Conservation (phyloP, 352 stramenopile genomes). For the Lagenidium sp. region DNA sequence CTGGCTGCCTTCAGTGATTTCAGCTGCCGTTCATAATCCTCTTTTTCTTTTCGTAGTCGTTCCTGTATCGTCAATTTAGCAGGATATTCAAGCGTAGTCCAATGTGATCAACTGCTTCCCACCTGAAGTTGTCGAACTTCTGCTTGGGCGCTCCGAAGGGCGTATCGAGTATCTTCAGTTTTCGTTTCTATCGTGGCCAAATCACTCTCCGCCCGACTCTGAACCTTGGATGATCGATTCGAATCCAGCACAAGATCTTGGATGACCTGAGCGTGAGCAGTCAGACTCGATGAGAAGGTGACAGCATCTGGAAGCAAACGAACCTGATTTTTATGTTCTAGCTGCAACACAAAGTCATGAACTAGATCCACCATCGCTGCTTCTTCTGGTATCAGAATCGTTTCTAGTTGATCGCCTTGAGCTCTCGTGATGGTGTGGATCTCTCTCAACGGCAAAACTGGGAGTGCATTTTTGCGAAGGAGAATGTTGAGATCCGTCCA, state of each 20-base stretch:
- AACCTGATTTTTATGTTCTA: conserved; percentile 67
- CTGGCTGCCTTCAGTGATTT: conserved; percentile 59
- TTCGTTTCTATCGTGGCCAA: conserved; percentile 41
- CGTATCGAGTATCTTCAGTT: conserved; percentile 23
- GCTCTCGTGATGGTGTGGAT: not conserved
- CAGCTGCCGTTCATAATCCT: conserved; percentile 29
- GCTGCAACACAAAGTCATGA: conserved; percentile 48
- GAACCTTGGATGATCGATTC: conserved; percentile 44
- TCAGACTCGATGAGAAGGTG: no score
- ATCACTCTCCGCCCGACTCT: conserved; percentile 32
- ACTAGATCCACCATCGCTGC: conserved; percentile 47
- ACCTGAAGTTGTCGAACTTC: conserved; percentile 59
- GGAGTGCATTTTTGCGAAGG: conserved; percentile 46
- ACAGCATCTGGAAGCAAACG: not conserved
- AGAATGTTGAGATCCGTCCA: conserved; percentile 53
- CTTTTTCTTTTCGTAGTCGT: conserved; percentile 33
- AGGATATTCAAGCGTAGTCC: no score
- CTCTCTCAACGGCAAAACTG: conserved; percentile 27
- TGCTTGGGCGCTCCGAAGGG: conserved; percentile 36
- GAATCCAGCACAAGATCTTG: conserved; percentile 68
- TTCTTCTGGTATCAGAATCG: conserved; percentile 19
- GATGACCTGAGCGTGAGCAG: conserved; percentile 37
- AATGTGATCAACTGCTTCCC: no score
- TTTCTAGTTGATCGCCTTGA: not conserved
- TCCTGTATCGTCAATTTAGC: no score